Base-by-base conservation (phyloP, 2,329 filamentous ascomycete genomes). In the Harringtonia lauricola region DNA sequence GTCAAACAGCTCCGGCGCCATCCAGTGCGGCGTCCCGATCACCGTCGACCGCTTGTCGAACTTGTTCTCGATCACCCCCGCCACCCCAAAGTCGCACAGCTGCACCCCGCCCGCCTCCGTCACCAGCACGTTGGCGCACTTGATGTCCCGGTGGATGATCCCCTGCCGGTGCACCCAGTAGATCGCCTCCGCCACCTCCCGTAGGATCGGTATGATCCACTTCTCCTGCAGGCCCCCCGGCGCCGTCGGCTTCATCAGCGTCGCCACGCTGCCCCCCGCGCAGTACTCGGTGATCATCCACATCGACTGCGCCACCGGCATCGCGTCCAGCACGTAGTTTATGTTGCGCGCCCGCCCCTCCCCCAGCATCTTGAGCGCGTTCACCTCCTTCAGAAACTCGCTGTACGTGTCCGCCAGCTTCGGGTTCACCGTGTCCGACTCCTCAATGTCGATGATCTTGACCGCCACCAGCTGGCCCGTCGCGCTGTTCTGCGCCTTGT, bases 201-300 rank as follows among this genome's bases (percentile, higher is more conserved):
- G 68, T 46, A 83, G 55, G 47, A 83, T 82, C 4, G 79, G 50
- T 15, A 50, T 47, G 30, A 52, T 52, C 50, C 50, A 52, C 15
- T 79, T 81, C 64, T 84, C 80, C 53, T 77, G 72, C n/a, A 84
- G 62, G 2, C 79, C 79, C 2, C 74, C 74, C 24, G 24, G 24
- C 24, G 24, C 24, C 1, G 76, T 82, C n/a, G 81, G 78, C 57
- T 74, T 76, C 78, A 81, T 81, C 46, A 75, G 72, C 48, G 73
- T 89, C 51, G 75, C 81, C 59, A 94, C 81, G 59, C 86, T 92
- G 39, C 86, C 86, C 49, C 86, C 86, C 6, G 83, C 84, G 54
- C 86, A 89, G 60, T 89, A 88, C 63, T 92, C 85, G 47, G 83
- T 89, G 44, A 92, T 78, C 67, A 92, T 86, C 86, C 86, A 94